Evolutionary conservation across 2,329 filamentous ascomycete species (phyloP), one percentile per base, ranked within the genome.

Genomic region (Colletotrichum sp.): DNA sequence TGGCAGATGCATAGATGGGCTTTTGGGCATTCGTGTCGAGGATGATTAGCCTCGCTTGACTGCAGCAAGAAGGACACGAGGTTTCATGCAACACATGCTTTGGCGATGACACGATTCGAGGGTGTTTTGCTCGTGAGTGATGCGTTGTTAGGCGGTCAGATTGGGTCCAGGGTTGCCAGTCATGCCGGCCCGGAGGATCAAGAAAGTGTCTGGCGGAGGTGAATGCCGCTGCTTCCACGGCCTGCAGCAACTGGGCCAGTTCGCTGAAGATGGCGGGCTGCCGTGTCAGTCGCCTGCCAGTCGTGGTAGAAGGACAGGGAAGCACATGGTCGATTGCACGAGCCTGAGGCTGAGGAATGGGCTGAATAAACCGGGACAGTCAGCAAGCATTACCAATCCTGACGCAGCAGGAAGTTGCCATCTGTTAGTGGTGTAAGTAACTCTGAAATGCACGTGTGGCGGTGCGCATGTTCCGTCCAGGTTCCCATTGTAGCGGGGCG

Each of bases 271-370:
- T 39, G 28, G 71, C 44, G 55, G 5, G 13, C 57, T 28, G 57
- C 13, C 26, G 18, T 71, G 32, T 18, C 69, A 24, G 60, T 24
- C 22, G 36, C 32, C 32, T 28, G 34, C 34, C 34, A 30, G 60
- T 52, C 26, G 57, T 39, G 30, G 44, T 75, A 52, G 75, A 72
- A 75, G 71, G 72, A 64, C 62, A 69, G 69, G 63, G 72, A 73
- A 76, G 24, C 70, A 30, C 44, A 57, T 67, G 32, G 72, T 57
- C 48, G 34, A 24, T 12, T 24, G 24, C 24, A 44, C 36, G 22
- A 63, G n/a, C 28, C 22, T 39, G 22, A 52, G 68, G 59, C 60
- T 72, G 75, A 75, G 59, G 30, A 28, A 34, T 26, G 15, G 24
- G 64, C 74, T 76, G 71, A 70, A 44, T 74, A 74, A 74, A 75